Base-by-base conservation (phyloP, 257 asterid genomes). In the Oldenlandia corymbosa region DNA sequence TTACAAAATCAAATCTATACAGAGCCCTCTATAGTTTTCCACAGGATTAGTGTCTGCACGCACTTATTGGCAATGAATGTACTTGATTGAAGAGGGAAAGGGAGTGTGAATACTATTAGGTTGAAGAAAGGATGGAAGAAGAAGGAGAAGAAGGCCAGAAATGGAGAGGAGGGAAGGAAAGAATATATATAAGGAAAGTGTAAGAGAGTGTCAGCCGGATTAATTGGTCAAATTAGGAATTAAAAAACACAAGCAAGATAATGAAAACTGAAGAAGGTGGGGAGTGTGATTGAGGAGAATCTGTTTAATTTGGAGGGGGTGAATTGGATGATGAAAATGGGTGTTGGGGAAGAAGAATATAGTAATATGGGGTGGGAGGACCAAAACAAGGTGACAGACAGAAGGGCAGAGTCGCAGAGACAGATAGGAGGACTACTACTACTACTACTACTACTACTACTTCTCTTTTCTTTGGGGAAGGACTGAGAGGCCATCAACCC, bases 341-440 rank as follows among this genome's bases (percentile, higher is more conserved):
- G 39, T 34, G n/a, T n/a, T 58, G 60, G 48, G 51, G 46, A 49
- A 47, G 41, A 58, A 28, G 77, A 68, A 74, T 73, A 78, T 65
- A 26, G 68, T 67, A 81, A 78, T 74, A n/a, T n/a, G n/a, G n/a
- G n/a, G n/a, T n/a, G n/a, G n/a, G n/a, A n/a, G 79, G 76, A 67
- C 58, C 24, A 74, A 71, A 48, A 59, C 36, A 70, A 69, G 60
- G 78, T 48, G 91, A 84, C 95, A 83, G 91, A 73, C 64, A 66
- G 80, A 93, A 87, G 69, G 80, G 86, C 91, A 85, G 83, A 75
- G n/a, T 85, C 39, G 9, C 9, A 34, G 91, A 87, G n/a, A n/a
- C n/a, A n/a, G n/a, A n/a, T n/a, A n/a, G n/a, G n/a, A n/a, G n/a
- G n/a, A n/a, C n/a, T n/a, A n/a, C n/a, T n/a, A n/a, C n/a, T n/a